Evolutionary conservation across 225 moss, liverwort and hornwort genomes (phyloP).

Genomic region (Marchantia paleacea): DNA sequence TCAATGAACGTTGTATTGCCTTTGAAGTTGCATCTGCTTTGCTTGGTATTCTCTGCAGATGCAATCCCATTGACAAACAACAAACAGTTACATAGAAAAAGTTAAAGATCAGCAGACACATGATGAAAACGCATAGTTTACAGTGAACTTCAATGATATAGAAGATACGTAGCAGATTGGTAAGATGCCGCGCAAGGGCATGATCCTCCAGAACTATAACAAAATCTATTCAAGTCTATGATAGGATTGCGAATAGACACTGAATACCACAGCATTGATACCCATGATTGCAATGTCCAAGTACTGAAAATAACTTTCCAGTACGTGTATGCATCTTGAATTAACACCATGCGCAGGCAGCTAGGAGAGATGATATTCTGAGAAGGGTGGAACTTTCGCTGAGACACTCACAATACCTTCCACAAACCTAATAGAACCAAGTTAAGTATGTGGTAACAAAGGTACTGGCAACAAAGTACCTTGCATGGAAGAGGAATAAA

Average conservation of each 20-base stretch:
- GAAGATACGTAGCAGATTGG: background rate
- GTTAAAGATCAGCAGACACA: too few relatives aligned
- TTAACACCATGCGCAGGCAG: too few relatives aligned
- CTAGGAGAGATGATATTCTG: too few relatives aligned
- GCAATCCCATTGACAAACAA: background rate
- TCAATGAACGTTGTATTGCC: conserved; percentile 37
- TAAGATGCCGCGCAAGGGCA: background rate
- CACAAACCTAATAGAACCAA: too few relatives aligned
- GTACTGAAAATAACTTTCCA: too few relatives aligned
- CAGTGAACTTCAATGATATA: background rate
- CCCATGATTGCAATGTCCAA: background rate
- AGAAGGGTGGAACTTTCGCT: too few relatives aligned
- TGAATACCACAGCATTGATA: background rate
- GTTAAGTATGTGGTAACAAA: too few relatives aligned
- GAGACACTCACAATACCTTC: too few relatives aligned
- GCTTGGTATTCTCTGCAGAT: conserved; percentile 32
- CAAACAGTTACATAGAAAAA: too few relatives aligned
- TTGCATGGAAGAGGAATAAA: too few relatives aligned
- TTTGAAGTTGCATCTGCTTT: conserved; percentile 39
- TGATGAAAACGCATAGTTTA: background rate
- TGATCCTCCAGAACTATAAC: background rate
- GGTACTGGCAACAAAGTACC: too few relatives aligned
- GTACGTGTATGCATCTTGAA: too few relatives aligned
- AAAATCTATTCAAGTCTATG: background rate
- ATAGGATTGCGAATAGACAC: background rate